These are phyloP conservation scores for Leccinum imitatum DNA, from an alignment of 768 basidiomycete species.

Conservation along the genomic window DNA sequence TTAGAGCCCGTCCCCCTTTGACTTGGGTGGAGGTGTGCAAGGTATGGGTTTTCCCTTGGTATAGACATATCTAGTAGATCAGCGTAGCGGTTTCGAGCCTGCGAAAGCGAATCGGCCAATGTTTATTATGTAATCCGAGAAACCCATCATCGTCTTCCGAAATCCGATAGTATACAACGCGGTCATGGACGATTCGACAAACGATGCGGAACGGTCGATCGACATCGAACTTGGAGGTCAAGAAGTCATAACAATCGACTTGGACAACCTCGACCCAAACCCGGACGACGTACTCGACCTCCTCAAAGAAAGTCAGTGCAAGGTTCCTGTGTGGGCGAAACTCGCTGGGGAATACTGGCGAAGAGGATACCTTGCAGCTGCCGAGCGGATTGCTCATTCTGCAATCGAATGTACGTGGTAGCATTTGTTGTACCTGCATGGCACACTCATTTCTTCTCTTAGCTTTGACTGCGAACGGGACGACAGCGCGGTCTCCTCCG, in stretches of 20 bases:
- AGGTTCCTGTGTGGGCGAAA: slow-evolving; percentile 74
- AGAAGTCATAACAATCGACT: slow-evolving; percentile 87
- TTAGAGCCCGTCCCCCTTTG: slow-evolving; percentile 28
- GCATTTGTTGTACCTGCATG: not conserved
- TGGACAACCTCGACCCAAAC: slow-evolving; percentile 80
- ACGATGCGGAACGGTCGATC: slow-evolving; percentile 39
- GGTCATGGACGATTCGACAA: slow-evolving; percentile 21
- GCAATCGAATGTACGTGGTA: slow-evolving; percentile 63
- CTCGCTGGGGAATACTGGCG: slow-evolving; percentile 90
- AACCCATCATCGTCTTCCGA: not conserved
- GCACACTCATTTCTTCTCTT: slow-evolving; percentile 7
- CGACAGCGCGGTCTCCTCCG: slow-evolving; percentile 57
- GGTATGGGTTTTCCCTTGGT: slow-evolving; percentile 51
- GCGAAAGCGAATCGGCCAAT: too few species aligned
- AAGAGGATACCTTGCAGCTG: slow-evolving; percentile 68
- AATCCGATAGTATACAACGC: not conserved
- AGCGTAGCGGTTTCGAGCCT: too few species aligned
- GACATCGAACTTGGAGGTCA: slow-evolving; percentile 80
- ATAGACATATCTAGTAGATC: slow-evolving; percentile 11
- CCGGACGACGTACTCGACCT: slow-evolving; percentile 75
- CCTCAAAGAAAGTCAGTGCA: slow-evolving; percentile 69
- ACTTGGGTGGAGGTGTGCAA: slow-evolving; percentile 41
- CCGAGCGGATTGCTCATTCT: slow-evolving; percentile 69
- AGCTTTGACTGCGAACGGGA: slow-evolving; percentile 56
- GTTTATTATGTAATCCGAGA: not conserved